Evolutionary conservation across 208 protist genomes (phyloP), one percentile per base, ranked within the genome.

Genomic region (Acanthamoeba sp.): DNA sequence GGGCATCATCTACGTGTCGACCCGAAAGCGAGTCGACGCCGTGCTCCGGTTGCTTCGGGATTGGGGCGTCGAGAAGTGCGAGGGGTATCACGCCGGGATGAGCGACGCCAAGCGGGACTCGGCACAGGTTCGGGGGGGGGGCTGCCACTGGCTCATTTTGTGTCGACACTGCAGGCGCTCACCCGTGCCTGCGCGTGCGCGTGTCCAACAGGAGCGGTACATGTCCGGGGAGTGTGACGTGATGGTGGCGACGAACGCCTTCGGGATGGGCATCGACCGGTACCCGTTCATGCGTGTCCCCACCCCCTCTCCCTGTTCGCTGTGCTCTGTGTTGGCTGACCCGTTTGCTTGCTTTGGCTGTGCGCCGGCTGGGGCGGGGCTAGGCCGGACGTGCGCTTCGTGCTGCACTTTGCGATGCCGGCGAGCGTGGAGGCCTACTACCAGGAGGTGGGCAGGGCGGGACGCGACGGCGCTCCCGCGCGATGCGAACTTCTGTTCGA

Each of bases 261-360:
- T 91, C 32, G 85, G 85, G 6, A 91, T 91, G 85, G 85, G 85
- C 57, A 91, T 91, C 59, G 85, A 91, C 27, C n/a, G 85, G 85
- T 73, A 32, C 48, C n/a, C 29, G n/a, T n/a, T n/a, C n/a, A n/a
- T n/a, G n/a, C n/a, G n/a, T n/a, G n/a, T n/a, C n/a, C n/a, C n/a
- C n/a, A n/a, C n/a, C n/a, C n/a, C n/a, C n/a, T n/a, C n/a, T n/a
- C n/a, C 29, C 3, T 27, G 4, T 24, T 18, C 18, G 29, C 6
- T 69, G 29, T 69, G 2, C 20, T 32, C 9, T 18, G 20, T 18
- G 27, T 27, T 69, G 3, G 29, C n/a, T n/a, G n/a, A n/a, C n/a
- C n/a, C 59, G 29, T 69, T 32, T 34, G 29, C 59, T 10, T 71
- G 62, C 6, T 7, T 36, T 14, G 27, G 1, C 16, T 64, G 24